Conservation (phyloP, 1,284 basidiomycete species). For the Sphaerobolus stellatus region DNA sequence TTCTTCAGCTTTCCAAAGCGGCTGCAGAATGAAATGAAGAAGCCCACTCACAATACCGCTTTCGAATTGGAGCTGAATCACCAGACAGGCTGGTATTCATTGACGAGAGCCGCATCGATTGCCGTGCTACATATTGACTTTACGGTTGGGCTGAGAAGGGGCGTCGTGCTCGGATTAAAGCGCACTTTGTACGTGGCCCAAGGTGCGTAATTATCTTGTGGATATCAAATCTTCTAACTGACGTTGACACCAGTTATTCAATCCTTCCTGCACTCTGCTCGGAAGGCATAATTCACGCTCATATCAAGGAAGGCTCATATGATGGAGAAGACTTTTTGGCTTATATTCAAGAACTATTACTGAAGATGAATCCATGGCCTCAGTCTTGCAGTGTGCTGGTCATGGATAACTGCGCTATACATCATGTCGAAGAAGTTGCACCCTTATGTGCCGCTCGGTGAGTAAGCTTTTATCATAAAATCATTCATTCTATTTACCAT, state of each 20-base stretch:
- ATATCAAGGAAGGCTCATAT: slow-evolving; percentile 26
- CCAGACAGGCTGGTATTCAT: slow-evolving; percentile 26
- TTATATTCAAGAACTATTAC: slow-evolving; percentile 19
- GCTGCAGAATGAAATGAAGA: no score
- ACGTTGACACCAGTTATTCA: slow-evolving; percentile 16
- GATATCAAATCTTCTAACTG: neutral
- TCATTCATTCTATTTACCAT: neutral
- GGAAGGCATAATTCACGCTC: slow-evolving; percentile 28
- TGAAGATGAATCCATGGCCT: slow-evolving; percentile 28
- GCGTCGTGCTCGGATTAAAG: neutral
- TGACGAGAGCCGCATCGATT: slow-evolving; percentile 34
- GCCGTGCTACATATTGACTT: slow-evolving; percentile 23
- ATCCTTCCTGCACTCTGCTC: slow-evolving; percentile 27
- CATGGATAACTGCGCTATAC: slow-evolving; percentile 31
- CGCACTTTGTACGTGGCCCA: slow-evolving; percentile 1
- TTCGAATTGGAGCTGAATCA: neutral
- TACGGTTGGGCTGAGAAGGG: slow-evolving; percentile 25
- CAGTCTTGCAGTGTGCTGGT: slow-evolving; percentile 25
- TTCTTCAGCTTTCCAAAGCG: slow-evolving; percentile 7
- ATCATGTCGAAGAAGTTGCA: slow-evolving; percentile 24
- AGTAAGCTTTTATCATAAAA: slow-evolving; percentile 3
- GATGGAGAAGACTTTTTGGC: slow-evolving; percentile 2
- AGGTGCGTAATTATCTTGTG: slow-evolving; percentile 12
- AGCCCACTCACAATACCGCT: slow-evolving; percentile 3
- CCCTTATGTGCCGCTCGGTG: slow-evolving; percentile 21